phyloP scores from a whole-genome alignment of 495 filamentous ascomycete genomes.

The Tricharina praecox region DNA sequence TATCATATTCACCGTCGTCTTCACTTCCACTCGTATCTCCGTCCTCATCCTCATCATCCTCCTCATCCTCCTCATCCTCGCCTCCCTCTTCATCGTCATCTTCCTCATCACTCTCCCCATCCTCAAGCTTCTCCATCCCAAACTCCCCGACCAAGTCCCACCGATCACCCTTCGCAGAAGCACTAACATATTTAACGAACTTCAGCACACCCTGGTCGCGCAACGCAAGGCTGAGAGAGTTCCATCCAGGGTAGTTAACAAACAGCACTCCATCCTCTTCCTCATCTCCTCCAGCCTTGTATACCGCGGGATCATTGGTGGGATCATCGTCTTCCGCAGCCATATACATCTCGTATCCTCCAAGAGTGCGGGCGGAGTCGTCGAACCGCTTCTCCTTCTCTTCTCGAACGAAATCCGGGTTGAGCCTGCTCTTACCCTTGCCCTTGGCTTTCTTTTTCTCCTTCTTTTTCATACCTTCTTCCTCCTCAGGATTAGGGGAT shows the following conservation, averaged over 20 bases:
- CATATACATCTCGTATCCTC: constrained; percentile 27
- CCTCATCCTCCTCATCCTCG: constrained; percentile 2
- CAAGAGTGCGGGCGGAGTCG: constrained; percentile 21
- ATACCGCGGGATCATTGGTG: constrained; percentile 65
- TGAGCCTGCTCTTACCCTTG: no score
- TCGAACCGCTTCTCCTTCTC: constrained; percentile 24
- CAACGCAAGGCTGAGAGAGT: constrained; percentile 72
- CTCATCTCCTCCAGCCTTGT: constrained; percentile 51
- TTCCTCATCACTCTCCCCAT: background rate
- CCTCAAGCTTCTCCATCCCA: constrained; percentile 3
- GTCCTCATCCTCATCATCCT: background rate
- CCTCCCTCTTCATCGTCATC: constrained; percentile 1
- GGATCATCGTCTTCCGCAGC: constrained; percentile 21
- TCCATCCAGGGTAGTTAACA: constrained; percentile 75
- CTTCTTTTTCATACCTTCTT: constrained; percentile 3
- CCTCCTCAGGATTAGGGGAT: background rate
- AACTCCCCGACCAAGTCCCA: constrained; percentile 44
- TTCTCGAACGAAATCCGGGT: constrained; percentile 4
- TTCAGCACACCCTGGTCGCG: constrained; percentile 69
- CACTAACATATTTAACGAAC: constrained; percentile 93
- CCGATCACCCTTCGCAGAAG: constrained; percentile 62
- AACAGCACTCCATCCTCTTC: constrained; percentile 83
- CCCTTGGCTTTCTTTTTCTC: no score
- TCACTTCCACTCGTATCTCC: background rate
- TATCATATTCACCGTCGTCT: background rate